These are phyloP conservation scores for Mariannaea elegans DNA, from an alignment of 2,329 filamentous ascomycete species.

Conservation along the genomic window DNA sequence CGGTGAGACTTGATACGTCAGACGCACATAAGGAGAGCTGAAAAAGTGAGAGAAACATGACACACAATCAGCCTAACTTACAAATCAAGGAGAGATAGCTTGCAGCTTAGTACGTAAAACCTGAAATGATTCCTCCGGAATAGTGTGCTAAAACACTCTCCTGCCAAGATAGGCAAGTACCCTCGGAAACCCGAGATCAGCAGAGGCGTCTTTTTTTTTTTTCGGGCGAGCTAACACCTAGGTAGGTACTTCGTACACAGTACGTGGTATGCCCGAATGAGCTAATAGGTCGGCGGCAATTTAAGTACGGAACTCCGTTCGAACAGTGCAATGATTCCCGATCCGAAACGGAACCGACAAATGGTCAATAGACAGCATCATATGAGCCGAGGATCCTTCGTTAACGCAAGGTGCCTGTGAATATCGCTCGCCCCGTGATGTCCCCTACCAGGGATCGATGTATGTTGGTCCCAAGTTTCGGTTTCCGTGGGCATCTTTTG, in stretches of 20 bases:
- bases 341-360: no score
- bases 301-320: neutral
- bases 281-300: neutral
- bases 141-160: constrained; percentile 1
- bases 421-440: no score
- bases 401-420: no score
- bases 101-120: neutral
- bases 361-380: no score
- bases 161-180: constrained; percentile 7
- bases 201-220: neutral
- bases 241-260: no score
- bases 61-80: neutral
- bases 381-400: no score
- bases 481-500: no score
- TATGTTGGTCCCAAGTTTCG: no score
- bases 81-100: neutral
- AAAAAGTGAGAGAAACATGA: neutral
- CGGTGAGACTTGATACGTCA: neutral
- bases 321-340: neutral
- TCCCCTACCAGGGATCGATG: no score
- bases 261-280: no score
- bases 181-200: neutral
- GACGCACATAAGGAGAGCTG: neutral
- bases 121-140: neutral
- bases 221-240: neutral